Base-by-base conservation (phyloP, 2,329 filamentous ascomycete genomes). In the Fusarium sp. region DNA sequence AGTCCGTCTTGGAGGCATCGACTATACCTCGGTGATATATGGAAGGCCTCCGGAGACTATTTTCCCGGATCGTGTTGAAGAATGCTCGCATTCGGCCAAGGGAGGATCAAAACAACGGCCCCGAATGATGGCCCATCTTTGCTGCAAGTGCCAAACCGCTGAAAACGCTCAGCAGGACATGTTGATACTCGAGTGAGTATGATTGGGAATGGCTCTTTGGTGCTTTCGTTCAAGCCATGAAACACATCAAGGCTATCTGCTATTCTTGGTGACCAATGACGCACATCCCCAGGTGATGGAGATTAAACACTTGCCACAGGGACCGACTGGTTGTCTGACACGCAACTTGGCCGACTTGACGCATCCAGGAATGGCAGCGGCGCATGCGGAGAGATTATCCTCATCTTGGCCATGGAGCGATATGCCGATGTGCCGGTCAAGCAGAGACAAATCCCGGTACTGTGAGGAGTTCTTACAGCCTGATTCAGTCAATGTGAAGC, bases 241-340 rank as follows among this genome's bases (percentile, higher is more conserved):
- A 41, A 45, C 33, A 46, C 41, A n/a, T 11, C 43, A 42, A 45
- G 48, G 25, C 15, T 15, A 10, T 47, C 38, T 38, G 17, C 44
- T 57, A 61, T 45, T 53, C 27, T 32, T 47, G 47, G 46, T 57
- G 51, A 35, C 45, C 31, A 61, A 65, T 64, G 56, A 61, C 43
- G 56, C 19, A 42, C 19, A 57, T 57, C 32, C 14, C 47, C 27
- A 25, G 14, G 10, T 10, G 14, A 33, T 35, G 15, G 41, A 49
- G 39, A 53, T 57, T 39, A 17, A 46, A 23, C 25, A 11, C n/a
- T 44, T 17, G 15, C 49, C 39, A 61, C 44, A 61, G 39, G 33
- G 49, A 41, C 42, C 55, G 33, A 14, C 23, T 49, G 36, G n/a
- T 2, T 49, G 48, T 33, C 37, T 45, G 32, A 49, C 14, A 61